Base-by-base conservation (phyloP, 371 early-diverging fungal genomes). In the Actinomortierella ambigua region DNA sequence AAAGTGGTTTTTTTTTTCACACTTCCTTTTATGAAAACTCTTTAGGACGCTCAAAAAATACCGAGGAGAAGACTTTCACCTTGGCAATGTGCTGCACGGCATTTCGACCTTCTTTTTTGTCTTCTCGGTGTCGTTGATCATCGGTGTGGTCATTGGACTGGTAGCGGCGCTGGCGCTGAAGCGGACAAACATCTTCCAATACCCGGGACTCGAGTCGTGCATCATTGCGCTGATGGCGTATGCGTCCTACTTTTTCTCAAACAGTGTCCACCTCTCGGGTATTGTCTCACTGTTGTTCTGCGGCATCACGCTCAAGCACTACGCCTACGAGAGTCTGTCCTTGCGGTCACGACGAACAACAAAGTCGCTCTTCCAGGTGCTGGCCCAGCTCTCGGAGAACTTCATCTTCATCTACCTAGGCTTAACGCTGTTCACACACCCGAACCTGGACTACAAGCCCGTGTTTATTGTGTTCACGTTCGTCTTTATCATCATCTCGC, bases 361-460 rank as follows among this genome's bases (percentile, higher is more conserved):
- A 27, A 90, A 91, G 69, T 90, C 90, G 59, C 83, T 96, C 79
- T 95, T 94, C 76, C 88, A 92, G 34, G 88, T 98, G n/a, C 77
- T 95, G 29, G 88, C 94, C 0, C 93, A 95, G 61, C 81, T 97
- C 18, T 89, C 93, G 0, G 98, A 98, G 65, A 95, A 94, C 66
- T 96, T 98, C 70, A 91, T 96, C 65, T 98, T 97, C 69, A 94
- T 98, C 62, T 96, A 96, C 64, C 82, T 98, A 24, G 98, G 97
- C 11, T 83, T 98, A 50, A 91, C 95, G 22, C 80, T 97, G 49
- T 96, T 95, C 69, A 93, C 95, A 0, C 82, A 85, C 24, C 73
- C 79, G 23, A 88, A 90, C 58, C 81, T 88, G 54, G 82, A 85
- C 40, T 90, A 88, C 69, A 85, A 86, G 53, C 89, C 91, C 4